Evolutionary conservation across 2,329 filamentous ascomycete species (phyloP).

Genomic region (Sodiomyces alkalinus): DNA sequence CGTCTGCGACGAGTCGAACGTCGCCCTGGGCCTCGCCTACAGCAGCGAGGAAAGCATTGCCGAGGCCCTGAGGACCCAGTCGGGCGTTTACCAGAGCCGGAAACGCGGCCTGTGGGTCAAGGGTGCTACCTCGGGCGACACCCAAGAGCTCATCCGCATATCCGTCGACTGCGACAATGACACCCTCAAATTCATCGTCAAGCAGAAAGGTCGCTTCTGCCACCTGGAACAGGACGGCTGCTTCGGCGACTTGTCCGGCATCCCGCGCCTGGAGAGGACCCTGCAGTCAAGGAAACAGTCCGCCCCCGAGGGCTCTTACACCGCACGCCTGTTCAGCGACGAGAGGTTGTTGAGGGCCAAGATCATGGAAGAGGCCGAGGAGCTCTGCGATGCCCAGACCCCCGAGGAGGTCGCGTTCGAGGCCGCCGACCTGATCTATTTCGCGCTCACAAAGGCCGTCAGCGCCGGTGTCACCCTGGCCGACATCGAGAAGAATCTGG

Average conservation of each 20-base stretch:
- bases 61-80: slow-evolving; percentile 65
- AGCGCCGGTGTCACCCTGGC: slow-evolving; percentile 70
- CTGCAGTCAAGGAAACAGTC: slow-evolving; percentile 66
- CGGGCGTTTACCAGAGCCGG: slow-evolving; percentile 86
- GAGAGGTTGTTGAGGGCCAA: slow-evolving; percentile 81
- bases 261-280: slow-evolving; percentile 77
- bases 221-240: slow-evolving; percentile 86
- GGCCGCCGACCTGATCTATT: slow-evolving; percentile 90
- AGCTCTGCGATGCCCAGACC: slow-evolving; percentile 74
- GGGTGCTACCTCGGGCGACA: slow-evolving; percentile 85
- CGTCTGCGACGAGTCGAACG: slow-evolving; percentile 75
- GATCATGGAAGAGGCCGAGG: slow-evolving; percentile 96
- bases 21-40: slow-evolving; percentile 81
- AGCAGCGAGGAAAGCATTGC: slow-evolving; percentile 82
- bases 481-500: slow-evolving; percentile 83
- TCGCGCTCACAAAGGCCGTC: slow-evolving; percentile 81
- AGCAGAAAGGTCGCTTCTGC: slow-evolving; percentile 85
- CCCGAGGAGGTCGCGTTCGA: slow-evolving; percentile 83
- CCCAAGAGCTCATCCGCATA: slow-evolving; percentile 74
- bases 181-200: slow-evolving; percentile 78
- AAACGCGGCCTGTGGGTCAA: slow-evolving; percentile 96
- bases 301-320: slow-evolving; percentile 84
- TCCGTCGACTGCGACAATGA: slow-evolving; percentile 89
- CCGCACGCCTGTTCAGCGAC: slow-evolving; percentile 81
- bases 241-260: slow-evolving; percentile 71